phyloP scores from a whole-genome alignment of 306 rosid species.

The Lagenaria siceraria region DNA sequence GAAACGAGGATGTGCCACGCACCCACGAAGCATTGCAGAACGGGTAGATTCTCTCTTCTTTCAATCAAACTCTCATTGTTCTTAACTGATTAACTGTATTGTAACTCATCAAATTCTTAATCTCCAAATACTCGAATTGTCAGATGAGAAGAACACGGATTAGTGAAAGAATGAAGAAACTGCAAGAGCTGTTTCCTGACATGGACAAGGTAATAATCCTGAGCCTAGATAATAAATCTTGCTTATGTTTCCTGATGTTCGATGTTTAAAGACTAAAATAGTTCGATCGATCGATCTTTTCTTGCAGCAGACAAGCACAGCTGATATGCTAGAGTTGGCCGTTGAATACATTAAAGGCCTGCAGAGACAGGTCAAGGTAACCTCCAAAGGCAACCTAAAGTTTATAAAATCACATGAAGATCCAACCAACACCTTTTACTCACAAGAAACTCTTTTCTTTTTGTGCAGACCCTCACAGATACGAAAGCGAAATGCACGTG shows the following conservation, averaged over 20 bases:
- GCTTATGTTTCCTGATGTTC: neutral
- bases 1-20: conserved; percentile 90
- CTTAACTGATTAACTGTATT: neutral
- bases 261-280: neutral
- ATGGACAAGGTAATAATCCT: conserved; percentile 60
- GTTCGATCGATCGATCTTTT: neutral
- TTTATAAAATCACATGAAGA: neutral
- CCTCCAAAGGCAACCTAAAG: neutral
- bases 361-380: conserved; percentile 63
- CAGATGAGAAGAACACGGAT: conserved; percentile 76
- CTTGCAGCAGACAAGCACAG: conserved; percentile 74
- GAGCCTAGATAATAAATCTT: neutral
- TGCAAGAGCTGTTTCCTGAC: conserved; percentile 65
- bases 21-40: conserved; percentile 94
- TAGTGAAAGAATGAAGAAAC: conserved; percentile 73
- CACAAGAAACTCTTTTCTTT: conserved; percentile 5
- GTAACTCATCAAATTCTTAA: neutral
- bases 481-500: conserved; percentile 57
- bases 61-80: neutral
- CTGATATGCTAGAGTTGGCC: conserved; percentile 75
- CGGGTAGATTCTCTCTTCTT: conserved; percentile 27
- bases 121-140: conserved; percentile 6
- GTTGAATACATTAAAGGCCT: conserved; percentile 65
- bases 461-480: conserved; percentile 53
- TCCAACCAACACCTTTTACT: conserved; percentile 4